Conservation (phyloP, 139 green algal genomes). For the Volvox reticuliferus region DNA sequence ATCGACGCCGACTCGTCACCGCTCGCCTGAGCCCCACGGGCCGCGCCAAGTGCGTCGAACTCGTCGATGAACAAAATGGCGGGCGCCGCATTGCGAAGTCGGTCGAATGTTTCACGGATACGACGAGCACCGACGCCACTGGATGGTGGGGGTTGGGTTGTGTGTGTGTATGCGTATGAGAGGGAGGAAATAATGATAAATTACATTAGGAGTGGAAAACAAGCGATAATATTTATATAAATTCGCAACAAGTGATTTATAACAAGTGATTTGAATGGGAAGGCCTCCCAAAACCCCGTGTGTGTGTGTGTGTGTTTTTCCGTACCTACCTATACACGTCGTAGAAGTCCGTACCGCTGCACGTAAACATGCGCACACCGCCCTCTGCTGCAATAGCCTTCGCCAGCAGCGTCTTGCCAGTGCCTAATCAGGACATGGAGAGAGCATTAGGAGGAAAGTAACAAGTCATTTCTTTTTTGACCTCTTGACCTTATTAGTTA, state of each 20-base stretch:
- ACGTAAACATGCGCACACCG: conserved; percentile 88
- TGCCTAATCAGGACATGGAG: conserved; percentile 65
- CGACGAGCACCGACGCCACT: conserved; percentile 64
- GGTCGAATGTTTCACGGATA: conserved; percentile 74
- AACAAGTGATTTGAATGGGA: too few relatives aligned
- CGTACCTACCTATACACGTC: conserved; percentile 61
- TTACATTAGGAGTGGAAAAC: too few relatives aligned
- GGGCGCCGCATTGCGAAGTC: conserved; percentile 72
- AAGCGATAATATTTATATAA: too few relatives aligned
- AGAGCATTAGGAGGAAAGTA: not conserved
- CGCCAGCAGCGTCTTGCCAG: conserved; percentile 97
- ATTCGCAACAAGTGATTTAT: too few relatives aligned
- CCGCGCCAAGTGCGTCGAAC: conserved; percentile 93
- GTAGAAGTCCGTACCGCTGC: conserved; percentile 74
- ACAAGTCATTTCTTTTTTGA: too few relatives aligned
- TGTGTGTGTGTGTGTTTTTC: too few relatives aligned
- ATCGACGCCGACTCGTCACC: conserved; percentile 89
- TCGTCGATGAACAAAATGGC: conserved; percentile 99
- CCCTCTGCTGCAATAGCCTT: conserved; percentile 97
- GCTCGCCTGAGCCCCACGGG: conserved; percentile 61
- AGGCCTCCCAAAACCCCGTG: not conserved
- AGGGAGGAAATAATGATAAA: too few relatives aligned
- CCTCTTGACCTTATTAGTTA: too few relatives aligned
- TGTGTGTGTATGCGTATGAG: not conserved
- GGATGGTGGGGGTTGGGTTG: not conserved